phyloP scores from a whole-genome alignment of 2,329 filamentous ascomycete genomes.

The Blastomyces parvus region DNA sequence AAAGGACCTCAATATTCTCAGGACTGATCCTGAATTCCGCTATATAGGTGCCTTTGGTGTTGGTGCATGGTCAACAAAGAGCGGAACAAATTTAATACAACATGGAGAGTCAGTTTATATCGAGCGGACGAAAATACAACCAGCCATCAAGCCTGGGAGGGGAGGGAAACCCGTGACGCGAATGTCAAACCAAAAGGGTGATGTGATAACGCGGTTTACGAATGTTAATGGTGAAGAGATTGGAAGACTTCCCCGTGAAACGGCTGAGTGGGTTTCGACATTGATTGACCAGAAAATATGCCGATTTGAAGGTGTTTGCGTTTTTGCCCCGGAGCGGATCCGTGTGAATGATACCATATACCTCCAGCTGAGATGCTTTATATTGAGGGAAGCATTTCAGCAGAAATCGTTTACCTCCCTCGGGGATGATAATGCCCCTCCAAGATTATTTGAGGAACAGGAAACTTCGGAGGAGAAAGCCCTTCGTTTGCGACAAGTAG shows the following conservation, averaged over 20 bases:
- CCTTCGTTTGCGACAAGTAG: slow-evolving; percentile 73
- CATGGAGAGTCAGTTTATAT: slow-evolving; percentile 79
- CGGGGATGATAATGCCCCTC: slow-evolving; percentile 59
- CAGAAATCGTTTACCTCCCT: slow-evolving; percentile 48
- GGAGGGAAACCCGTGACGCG: slow-evolving; percentile 36
- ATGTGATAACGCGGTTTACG: slow-evolving; percentile 87
- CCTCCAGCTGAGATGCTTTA: slow-evolving; percentile 69
- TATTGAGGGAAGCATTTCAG: slow-evolving; percentile 67
- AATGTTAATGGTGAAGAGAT: slow-evolving; percentile 70
- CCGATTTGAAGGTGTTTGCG: slow-evolving; percentile 74
- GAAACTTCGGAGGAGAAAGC: slow-evolving; percentile 80
- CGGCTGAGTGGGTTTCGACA: slow-evolving; percentile 83
- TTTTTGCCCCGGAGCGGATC: slow-evolving; percentile 76
- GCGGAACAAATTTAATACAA: slow-evolving; percentile 62
- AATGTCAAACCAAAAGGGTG: slow-evolving; percentile 57
- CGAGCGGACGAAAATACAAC: slow-evolving; percentile 70
- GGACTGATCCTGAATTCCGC: slow-evolving; percentile 44
- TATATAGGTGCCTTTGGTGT: slow-evolving; percentile 91
- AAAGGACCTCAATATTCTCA: slow-evolving; percentile 4
- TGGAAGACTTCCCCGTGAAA: slow-evolving; percentile 76
- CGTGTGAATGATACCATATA: slow-evolving; percentile 92
- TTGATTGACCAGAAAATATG: slow-evolving; percentile 86
- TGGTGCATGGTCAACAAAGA: slow-evolving; percentile 83
- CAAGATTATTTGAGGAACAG: slow-evolving; percentile 69
- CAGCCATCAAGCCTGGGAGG: slow-evolving; percentile 42